Base-by-base conservation (phyloP, 768 basidiomycete species). In the Guyanaporus albipodus region DNA sequence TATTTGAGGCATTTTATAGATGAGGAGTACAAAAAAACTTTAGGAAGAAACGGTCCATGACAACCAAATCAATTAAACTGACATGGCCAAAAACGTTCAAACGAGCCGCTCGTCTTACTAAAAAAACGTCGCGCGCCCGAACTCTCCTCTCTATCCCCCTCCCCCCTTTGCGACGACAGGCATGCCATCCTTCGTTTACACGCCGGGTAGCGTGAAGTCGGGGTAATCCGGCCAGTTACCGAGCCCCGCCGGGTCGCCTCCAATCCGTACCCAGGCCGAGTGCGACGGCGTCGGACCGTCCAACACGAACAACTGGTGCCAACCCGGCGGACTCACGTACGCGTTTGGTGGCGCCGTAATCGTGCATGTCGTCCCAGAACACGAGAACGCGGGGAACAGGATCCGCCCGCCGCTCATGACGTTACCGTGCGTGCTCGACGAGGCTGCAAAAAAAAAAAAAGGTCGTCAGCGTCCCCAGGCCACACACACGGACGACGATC, bases 211-310 rank as follows among this genome's bases (percentile, higher is more conserved):
- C 1, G 75, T 79, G 58, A 90, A 90, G 42, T 82, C 86, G 26
- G 83, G 75, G 54, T 79, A 67, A 47, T 78, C 45, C 0, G 87
- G 87, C 87, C 87, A 90, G 53, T 83, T 80, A 0, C 87, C 87
- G 14, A 90, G 61, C 42, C 69, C 18, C 0, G 72, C 74, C 0
- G 87, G 87, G 58, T 91, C 89, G 1, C 84, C 85, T 17, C 88
- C 88, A 40, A 91, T 85, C 24, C 87, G 78, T 10, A 91, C 77
- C 80, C 83, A 87, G 11, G 72, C 64, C n/a, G 87, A 85, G 52
- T 81, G 77, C 22, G 84, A 87, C 4, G 89, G 88, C 3, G 85
- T 87, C 21, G 85, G 81, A 2, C 85, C 86, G 40, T 88, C 86
- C 26, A 91, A 70, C 39, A 90, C 71, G 61, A 84, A 90, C 8